These are phyloP conservation scores for Microcyclosporella mali DNA, from an alignment of 2,329 filamentous ascomycete species.

Conservation along the genomic window DNA sequence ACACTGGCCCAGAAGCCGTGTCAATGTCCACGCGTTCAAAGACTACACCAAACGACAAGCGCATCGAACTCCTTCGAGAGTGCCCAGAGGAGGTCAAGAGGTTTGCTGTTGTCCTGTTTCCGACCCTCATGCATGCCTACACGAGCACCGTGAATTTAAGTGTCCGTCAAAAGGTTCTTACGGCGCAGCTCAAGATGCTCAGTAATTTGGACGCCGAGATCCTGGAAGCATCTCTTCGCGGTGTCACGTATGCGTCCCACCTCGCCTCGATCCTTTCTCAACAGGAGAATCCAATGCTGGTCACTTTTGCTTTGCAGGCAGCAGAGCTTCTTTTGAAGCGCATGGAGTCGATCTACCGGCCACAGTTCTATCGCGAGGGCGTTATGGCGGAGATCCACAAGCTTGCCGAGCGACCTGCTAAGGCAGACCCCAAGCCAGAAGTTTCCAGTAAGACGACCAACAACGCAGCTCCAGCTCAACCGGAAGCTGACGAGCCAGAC, in stretches of 20 bases:
- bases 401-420: slow-evolving; percentile 51
- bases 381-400: slow-evolving; percentile 88
- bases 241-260: slow-evolving; percentile 92
- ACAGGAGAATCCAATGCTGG: slow-evolving; percentile 81
- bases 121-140: slow-evolving; percentile 91
- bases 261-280: slow-evolving; percentile 92
- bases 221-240: slow-evolving; percentile 74
- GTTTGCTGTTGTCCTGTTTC: slow-evolving; percentile 87
- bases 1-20: slow-evolving; percentile 42
- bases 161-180: slow-evolving; percentile 90
- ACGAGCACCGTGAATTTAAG: slow-evolving; percentile 95
- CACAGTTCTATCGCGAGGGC: slow-evolving; percentile 95
- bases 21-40: slow-evolving; percentile 40
- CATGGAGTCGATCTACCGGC: slow-evolving; percentile 80
- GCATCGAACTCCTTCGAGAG: slow-evolving; percentile 71
- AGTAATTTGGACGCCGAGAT: slow-evolving; percentile 85
- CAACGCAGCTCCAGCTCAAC: slow-evolving; percentile 28
- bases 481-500: slow-evolving; percentile 32
- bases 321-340: slow-evolving; percentile 81
- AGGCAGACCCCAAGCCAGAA: slow-evolving; percentile 12
- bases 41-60: slow-evolving; percentile 67
- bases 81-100: slow-evolving; percentile 83
- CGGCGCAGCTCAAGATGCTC: slow-evolving; percentile 95
- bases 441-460: slow-evolving; percentile 17
- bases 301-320: slow-evolving; percentile 80